Evolutionary conservation across 2,329 filamentous ascomycete genomes (phyloP).

Genomic region (Talaromyces sp.): DNA sequence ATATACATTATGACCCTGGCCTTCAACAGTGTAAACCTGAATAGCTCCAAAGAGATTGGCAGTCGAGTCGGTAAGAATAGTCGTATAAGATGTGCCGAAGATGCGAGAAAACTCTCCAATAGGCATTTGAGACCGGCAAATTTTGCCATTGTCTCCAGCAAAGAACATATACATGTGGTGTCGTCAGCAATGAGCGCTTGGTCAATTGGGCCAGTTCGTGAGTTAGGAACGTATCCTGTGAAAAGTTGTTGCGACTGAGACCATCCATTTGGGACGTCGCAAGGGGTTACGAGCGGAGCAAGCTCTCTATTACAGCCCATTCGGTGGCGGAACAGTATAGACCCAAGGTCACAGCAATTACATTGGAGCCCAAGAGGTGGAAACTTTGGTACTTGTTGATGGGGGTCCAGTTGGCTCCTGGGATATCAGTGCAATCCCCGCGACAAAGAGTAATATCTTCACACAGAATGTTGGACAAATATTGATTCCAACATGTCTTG

Average conservation of each 20-base stretch:
- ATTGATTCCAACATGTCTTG: not conserved
- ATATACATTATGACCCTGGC: slow-evolving; percentile 54
- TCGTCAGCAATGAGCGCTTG: slow-evolving; percentile 63
- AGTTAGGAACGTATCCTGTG: slow-evolving; percentile 50
- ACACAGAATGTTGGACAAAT: not conserved
- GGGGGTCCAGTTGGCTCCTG: not conserved
- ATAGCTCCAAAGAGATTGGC: slow-evolving; percentile 64
- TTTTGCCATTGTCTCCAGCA: slow-evolving; percentile 64
- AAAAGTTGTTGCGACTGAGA: slow-evolving; percentile 56
- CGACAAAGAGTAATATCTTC: not conserved
- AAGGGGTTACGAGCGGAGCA: not conserved
- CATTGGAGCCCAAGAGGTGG: not conserved
- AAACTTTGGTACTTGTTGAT: not conserved
- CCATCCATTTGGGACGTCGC: slow-evolving; percentile 46
- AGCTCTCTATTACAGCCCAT: not conserved
- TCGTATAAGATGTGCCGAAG: slow-evolving; percentile 54
- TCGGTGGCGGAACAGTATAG: not conserved
- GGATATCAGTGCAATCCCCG: not conserved
- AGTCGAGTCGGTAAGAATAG: slow-evolving; percentile 54
- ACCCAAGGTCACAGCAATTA: not conserved
- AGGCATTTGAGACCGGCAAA: slow-evolving; percentile 64
- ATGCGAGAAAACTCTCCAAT: slow-evolving; percentile 60
- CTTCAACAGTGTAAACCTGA: slow-evolving; percentile 60
- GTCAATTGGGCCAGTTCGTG: slow-evolving; percentile 53
- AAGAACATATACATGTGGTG: slow-evolving; percentile 68